Percentiles rank a stretch among this genome's conserved stretches.
These are phyloP conservation scores for Sequoia sempervirens DNA, from an alignment of 75 land plant genomes.

Conservation along the genomic window DNA sequence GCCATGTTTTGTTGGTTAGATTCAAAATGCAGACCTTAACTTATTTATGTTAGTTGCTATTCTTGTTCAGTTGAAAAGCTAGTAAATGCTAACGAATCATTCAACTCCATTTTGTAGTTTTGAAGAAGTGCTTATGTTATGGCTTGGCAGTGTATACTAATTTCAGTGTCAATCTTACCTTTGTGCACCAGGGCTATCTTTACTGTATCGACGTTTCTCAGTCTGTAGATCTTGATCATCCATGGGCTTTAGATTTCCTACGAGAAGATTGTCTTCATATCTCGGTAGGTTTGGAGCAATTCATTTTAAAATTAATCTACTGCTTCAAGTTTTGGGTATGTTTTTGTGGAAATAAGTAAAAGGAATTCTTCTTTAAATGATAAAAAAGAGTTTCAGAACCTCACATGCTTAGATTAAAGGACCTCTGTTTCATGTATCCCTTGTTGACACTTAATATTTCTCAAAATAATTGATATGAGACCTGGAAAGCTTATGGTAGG, in stretches of 20 bases:
- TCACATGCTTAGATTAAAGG: neutral
- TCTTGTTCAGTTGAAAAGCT: neutral
- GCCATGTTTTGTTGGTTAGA: neutral
- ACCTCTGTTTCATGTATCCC: neutral
- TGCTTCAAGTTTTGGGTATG: neutral
- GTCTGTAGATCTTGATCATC: slow-evolving; percentile 95
- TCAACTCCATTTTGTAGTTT: neutral
- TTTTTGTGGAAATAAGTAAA: neutral
- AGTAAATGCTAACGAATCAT: neutral
- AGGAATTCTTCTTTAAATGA: neutral
- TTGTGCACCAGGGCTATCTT: slow-evolving; percentile 68
- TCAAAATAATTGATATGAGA: neutral
- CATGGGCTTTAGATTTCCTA: slow-evolving; percentile 82
- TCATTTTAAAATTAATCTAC: neutral
- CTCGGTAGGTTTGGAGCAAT: slow-evolving; percentile 47
- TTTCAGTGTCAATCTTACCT: neutral
- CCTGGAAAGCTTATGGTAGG: neutral
- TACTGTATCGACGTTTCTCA: slow-evolving; percentile 97
- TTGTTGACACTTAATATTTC: neutral
- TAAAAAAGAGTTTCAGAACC: neutral
- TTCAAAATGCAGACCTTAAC: neutral
- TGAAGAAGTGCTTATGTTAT: neutral
- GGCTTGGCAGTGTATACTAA: neutral
- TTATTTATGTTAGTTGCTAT: neutral
- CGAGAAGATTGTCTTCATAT: slow-evolving; percentile 88